phyloP scores from a whole-genome alignment of 768 basidiomycete genomes.

The Phlebiopsis gigantea region DNA sequence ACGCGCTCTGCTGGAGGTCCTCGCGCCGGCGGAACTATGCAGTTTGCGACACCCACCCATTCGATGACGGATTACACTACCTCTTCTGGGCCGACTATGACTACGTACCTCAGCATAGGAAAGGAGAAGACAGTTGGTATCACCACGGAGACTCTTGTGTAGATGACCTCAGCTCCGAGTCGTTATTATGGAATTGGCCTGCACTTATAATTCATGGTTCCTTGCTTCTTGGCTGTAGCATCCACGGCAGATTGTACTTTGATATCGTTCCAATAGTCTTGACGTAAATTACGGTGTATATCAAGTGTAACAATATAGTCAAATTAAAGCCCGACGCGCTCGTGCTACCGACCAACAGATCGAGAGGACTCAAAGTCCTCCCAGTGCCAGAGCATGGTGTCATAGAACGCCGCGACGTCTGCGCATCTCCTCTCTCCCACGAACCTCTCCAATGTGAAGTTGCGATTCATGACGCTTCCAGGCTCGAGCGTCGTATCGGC shows the following conservation, averaged over 20 bases:
- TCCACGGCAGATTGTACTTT: no score
- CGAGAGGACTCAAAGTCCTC: neutral
- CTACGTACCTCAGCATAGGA: neutral
- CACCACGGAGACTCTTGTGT: neutral
- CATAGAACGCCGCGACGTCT: slow-evolving; percentile 4
- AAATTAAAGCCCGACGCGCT: no score
- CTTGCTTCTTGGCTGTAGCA: no score
- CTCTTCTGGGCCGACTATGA: neutral
- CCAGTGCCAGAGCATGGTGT: neutral
- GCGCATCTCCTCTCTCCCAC: neutral
- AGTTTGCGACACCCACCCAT: neutral
- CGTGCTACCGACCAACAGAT: no score
- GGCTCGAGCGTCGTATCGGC: slow-evolving; percentile 21
- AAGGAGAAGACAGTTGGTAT: neutral
- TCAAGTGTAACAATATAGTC: no score
- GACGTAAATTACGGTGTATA: no score
- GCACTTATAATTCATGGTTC: no score
- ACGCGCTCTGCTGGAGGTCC: neutral
- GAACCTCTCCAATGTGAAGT: neutral
- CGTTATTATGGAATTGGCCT: slow-evolving; percentile 11
- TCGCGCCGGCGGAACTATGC: neutral
- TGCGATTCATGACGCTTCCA: neutral
- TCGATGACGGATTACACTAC: neutral
- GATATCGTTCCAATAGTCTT: no score
- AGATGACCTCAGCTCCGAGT: neutral